Evolutionary conservation across 495 filamentous ascomycete species (phyloP), one percentile per base, ranked within the genome.

Genomic region (Clohesyomyces aquaticus): DNA sequence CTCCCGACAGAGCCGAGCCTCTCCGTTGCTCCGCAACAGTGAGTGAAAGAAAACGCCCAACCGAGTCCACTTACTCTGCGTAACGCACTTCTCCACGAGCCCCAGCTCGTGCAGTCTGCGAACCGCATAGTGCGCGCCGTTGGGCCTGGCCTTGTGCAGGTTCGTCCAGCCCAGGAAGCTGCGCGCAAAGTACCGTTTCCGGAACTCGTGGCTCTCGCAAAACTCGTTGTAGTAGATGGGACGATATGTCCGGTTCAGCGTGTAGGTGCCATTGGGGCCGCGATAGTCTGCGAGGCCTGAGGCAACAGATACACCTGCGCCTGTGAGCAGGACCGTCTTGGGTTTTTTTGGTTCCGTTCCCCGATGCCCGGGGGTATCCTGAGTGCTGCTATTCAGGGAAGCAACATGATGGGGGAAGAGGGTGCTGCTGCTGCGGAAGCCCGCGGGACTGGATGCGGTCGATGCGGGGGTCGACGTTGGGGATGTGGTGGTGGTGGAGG

Each of bases 161-260:
- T 82, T 89, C 16, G 88, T 85, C 93, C 93, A 98, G 11, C 94
- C 94, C 21, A 98, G 78, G 72, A 93, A 98, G 74, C 90, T 95
- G 14, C 94, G 80, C 4, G 94, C 93, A 93, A 93, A 98, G 77
- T 98, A 98, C 60, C 94, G 79, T 77, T 98, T 95, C 56, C 94
- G 80, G 18, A 91, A 88, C 72, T 93, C 91, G 77, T 98, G 93
- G 63, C 78, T 88, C 42, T 81, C 74, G 26, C 88, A 65, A 72
- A 97, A 98, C 70, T 98, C 94, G 75, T 90, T 84, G 76, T 86
- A 95, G 77, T 96, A 98, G 66, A 96, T 94, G 16, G 94, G 94
- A 23, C 89, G 85, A 72, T 96, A 96, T 2, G 83, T 85, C 72
- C 87, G 88, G 77, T 98, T 97, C 61, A 90, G 83, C 25, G 91